Percentiles rank a stretch among this genome's conserved stretches.
Conservation (phyloP, 768 basidiomycete genomes). For the Thelephora ganbajun region DNA sequence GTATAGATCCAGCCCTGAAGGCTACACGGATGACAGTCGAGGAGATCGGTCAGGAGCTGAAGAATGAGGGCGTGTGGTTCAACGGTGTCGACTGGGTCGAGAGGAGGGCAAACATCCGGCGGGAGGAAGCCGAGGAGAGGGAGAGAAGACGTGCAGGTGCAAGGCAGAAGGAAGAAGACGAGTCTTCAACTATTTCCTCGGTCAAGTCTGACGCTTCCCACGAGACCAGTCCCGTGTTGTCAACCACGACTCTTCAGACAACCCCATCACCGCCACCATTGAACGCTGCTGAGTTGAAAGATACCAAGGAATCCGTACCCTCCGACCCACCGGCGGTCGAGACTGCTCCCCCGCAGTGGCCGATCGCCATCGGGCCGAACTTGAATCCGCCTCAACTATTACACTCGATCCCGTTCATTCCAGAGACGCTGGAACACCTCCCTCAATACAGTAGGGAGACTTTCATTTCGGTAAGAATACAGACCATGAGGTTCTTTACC, state of each 20-base stretch:
- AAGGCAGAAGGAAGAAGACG: constrained; percentile 18
- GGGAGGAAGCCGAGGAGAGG: constrained; percentile 12
- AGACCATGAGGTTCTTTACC: background rate
- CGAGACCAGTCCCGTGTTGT: constrained; percentile 58
- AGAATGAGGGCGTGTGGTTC: constrained; percentile 54
- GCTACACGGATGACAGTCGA: constrained; percentile 44
- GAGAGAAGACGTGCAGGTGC: constrained; percentile 14
- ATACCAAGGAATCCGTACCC: constrained; percentile 21
- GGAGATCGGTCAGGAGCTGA: constrained; percentile 42
- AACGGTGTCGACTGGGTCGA: constrained; percentile 62
- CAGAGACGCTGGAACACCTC: constrained; percentile 37
- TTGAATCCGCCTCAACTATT: constrained; percentile 46
- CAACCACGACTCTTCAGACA: constrained; percentile 63
- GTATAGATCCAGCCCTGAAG: constrained; percentile 36
- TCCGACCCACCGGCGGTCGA: constrained; percentile 12
- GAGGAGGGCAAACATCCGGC: constrained; percentile 24
- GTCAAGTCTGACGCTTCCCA: constrained; percentile 41
- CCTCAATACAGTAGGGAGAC: constrained; percentile 46
- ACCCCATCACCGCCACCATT: constrained; percentile 60
- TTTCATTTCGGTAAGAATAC: constrained; percentile 34
- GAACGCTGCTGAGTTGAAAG: constrained; percentile 17
- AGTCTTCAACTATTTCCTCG: constrained; percentile 36
- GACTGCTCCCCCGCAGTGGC: constrained; percentile 15
- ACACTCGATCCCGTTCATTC: constrained; percentile 57
- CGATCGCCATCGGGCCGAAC: constrained; percentile 40